Conservation (phyloP, 78 protist genomes). For the Dictyostelium discoideum region DNA sequence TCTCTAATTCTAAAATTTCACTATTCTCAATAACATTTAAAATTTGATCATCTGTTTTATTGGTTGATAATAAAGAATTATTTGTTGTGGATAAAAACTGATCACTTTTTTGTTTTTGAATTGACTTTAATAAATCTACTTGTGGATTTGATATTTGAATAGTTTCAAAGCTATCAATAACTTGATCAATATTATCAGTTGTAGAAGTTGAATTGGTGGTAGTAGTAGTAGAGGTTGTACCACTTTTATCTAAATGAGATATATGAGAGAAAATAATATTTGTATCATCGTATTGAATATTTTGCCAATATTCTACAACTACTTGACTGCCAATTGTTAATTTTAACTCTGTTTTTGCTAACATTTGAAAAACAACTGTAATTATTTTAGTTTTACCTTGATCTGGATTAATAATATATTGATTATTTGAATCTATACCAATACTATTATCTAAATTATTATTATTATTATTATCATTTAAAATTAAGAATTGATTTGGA, state of each 20-base stretch:
- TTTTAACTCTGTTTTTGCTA: slow-evolving; percentile 19
- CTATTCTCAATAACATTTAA: neutral
- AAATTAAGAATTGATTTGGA: neutral
- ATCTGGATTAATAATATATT: neutral
- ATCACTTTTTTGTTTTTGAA: neutral
- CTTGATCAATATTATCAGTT: neutral
- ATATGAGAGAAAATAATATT: neutral
- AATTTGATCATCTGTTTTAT: neutral
- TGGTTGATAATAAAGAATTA: neutral
- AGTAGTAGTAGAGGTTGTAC: neutral
- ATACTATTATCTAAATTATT: neutral
- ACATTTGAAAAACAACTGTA: neutral
- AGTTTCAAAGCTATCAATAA: neutral
- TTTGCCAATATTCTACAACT: slow-evolving; percentile 9
- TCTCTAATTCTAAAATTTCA: neutral
- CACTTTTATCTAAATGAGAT: neutral
- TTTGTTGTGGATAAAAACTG: neutral
- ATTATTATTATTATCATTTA: neutral
- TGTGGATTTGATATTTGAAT: neutral
- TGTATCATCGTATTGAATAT: neutral
- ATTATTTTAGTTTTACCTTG: neutral
- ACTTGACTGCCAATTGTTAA: neutral
- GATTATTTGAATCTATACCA: neutral
- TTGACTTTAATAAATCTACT: neutral
- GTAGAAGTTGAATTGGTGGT: neutral